Evolutionary conservation across 139 green algal species (phyloP).

Genomic region (Tetratostichococcus sp.): DNA sequence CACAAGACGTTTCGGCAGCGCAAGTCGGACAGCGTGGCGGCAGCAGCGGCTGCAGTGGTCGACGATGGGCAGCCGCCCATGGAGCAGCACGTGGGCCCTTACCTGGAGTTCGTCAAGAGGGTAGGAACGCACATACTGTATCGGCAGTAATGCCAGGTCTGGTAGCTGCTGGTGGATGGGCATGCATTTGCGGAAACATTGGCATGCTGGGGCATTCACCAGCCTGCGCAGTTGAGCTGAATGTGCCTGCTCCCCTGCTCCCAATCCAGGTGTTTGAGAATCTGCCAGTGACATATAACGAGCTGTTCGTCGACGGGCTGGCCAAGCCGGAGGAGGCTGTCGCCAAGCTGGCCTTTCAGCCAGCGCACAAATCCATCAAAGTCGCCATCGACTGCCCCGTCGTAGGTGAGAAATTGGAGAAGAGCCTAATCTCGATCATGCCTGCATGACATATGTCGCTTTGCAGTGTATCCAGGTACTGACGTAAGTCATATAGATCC

Average conservation of each 20-base stretch:
- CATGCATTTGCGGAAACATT: too few species aligned
- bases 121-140: constrained; percentile 30
- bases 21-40: not conserved
- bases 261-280: constrained; percentile 52
- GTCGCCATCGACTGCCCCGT: constrained; percentile 82
- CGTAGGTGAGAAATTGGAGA: constrained; percentile 37
- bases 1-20: constrained; percentile 77
- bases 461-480: too few species aligned
- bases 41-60: not conserved
- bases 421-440: not conserved
- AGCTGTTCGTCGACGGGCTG: constrained; percentile 25
- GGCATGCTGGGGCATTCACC: too few species aligned
- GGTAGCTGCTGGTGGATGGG: too few species aligned
- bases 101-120: constrained; percentile 77
- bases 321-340: not conserved
- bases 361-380: constrained; percentile 68
- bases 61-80: constrained; percentile 13
- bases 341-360: constrained; percentile 21
- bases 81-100: constrained; percentile 58
- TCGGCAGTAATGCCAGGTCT: too few species aligned
- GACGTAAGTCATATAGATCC: too few species aligned
- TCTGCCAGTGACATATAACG: constrained; percentile 26
- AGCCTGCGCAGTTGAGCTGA: too few species aligned
- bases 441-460: too few species aligned
- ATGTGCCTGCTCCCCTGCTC: too few species aligned